Evolutionary conservation across 208 protist species (phyloP), one percentile per base, ranked within the genome.

Genomic region (Herpetomonas samuelpessoai): DNA sequence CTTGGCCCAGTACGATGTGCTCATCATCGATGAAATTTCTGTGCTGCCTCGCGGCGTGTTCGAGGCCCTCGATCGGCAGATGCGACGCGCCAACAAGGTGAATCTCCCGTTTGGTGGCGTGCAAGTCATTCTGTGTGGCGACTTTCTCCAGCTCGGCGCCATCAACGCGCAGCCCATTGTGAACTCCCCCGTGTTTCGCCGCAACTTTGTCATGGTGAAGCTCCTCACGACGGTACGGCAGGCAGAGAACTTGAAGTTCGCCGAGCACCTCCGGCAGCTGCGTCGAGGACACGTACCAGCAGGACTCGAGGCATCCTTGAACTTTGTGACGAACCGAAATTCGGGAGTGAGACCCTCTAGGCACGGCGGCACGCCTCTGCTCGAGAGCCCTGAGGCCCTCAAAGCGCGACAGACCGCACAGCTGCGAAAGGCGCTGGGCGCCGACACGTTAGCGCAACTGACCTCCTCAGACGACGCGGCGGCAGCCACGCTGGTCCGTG

Each of bases 11-110:
- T 93, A 85, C 71, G 90, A 97, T 59, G 84, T 91, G n/a, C 62
- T 97, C 62, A 90, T 97, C 63, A 83, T 97, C 35, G 93, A 97
- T 55, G 93, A 97, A 69, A 85, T 97, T 38, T 95, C 86, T 1
- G 97, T 97, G 91, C 63, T 97, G 9, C 79, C 79, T 10, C 72
- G 74, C 22, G 79, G 86, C 24, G 53, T 96, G 9, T 92, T 97
- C 66, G 86, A 94, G 57, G 56, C 71, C 2, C 49, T 97, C 25
- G 89, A 97, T 51, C 66, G 64, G 28, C 78, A 88, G 30, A 71
- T 94, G 24, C 79, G 88, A 2, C 74, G 73, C 7, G 86, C 91
- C 46, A 88, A 95, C 58, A 83, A 80, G 62, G 61, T 81, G 24
- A 70, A 91, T 50, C 65, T 90, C 21, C 83, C 92, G 25, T 97